A percentile compares a stretch with the other conserved stretches of the same genome.
Conservation (phyloP, 2,329 filamentous ascomycete genomes). For the Xylaria sp. region DNA sequence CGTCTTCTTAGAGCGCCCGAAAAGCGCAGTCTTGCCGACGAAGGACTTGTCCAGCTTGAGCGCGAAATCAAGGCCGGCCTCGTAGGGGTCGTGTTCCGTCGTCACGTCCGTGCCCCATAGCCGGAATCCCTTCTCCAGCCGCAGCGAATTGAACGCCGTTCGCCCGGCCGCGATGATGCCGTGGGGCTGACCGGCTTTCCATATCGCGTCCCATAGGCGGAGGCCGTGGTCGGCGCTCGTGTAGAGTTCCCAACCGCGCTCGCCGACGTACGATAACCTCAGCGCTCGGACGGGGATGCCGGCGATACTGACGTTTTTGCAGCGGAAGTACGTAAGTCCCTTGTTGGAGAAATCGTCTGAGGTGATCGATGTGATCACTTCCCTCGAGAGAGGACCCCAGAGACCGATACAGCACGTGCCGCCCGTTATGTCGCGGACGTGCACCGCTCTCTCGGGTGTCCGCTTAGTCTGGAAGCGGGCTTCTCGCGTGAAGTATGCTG, state of each 20-base stretch:
- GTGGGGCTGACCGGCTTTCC: slow-evolving; percentile 32
- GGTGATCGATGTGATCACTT: slow-evolving; percentile 25
- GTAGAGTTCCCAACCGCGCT: slow-evolving; percentile 38
- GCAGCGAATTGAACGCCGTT: slow-evolving; percentile 36
- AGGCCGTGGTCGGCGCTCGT: slow-evolving; percentile 37
- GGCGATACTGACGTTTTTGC: slow-evolving; percentile 36
- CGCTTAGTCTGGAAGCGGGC: slow-evolving; percentile 31
- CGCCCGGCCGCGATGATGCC: slow-evolving; percentile 37
- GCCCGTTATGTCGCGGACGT: slow-evolving; percentile 38
- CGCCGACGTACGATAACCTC: slow-evolving; percentile 36
- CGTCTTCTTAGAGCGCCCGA: slow-evolving; percentile 28
- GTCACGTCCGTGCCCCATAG: slow-evolving; percentile 37
- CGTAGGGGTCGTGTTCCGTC: slow-evolving; percentile 38
- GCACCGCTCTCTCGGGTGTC: slow-evolving; percentile 16
- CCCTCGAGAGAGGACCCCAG: slow-evolving; percentile 34
- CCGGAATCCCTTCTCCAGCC: slow-evolving; percentile 37
- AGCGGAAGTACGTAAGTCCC: slow-evolving; percentile 35
- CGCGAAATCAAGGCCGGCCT: slow-evolving; percentile 36
- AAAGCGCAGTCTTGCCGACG: slow-evolving; percentile 36
- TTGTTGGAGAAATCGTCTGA: slow-evolving; percentile 38
- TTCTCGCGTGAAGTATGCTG: slow-evolving; percentile 37
- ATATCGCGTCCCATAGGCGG: slow-evolving; percentile 36
- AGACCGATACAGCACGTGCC: slow-evolving; percentile 38
- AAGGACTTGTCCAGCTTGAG: slow-evolving; percentile 38
- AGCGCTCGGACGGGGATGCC: slow-evolving; percentile 35